Evolutionary conservation across 805 yeast species (phyloP).

Genomic region (Wickerhamiella domercqiae): DNA sequence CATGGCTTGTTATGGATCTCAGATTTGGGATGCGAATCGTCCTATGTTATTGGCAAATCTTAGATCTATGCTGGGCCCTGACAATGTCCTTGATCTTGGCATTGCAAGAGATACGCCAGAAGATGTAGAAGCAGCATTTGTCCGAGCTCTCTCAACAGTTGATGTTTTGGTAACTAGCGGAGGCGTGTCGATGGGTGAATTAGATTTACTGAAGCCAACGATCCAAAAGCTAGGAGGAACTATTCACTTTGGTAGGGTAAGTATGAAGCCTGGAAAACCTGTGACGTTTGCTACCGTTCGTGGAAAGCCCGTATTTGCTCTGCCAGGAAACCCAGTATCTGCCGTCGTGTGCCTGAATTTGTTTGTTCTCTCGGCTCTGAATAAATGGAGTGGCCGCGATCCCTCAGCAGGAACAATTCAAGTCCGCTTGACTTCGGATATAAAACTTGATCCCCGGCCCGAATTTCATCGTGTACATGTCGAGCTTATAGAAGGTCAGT

Average conservation of each 20-base stretch:
- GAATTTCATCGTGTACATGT: slow-evolving; percentile 35
- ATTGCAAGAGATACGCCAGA: slow-evolving; percentile 31
- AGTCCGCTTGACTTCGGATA: slow-evolving; percentile 24
- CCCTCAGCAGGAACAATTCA: slow-evolving; percentile 22
- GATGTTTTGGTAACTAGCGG: slow-evolving; percentile 39
- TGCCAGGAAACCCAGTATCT: slow-evolving; percentile 46
- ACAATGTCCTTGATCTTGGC: slow-evolving; percentile 32
- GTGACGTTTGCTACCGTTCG: slow-evolving; percentile 37
- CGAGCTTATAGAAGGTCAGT: slow-evolving; percentile 18
- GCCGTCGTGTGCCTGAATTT: slow-evolving; percentile 34
- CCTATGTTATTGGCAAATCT: slow-evolving; percentile 31
- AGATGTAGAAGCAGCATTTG: slow-evolving; percentile 19
- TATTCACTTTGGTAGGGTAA: slow-evolving; percentile 39
- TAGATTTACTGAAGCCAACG: slow-evolving; percentile 35
- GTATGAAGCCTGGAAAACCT: slow-evolving; percentile 49
- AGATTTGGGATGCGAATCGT: slow-evolving; percentile 36
- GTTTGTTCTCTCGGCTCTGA: slow-evolving; percentile 33
- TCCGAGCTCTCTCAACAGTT: slow-evolving; percentile 20
- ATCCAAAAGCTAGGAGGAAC: slow-evolving; percentile 31
- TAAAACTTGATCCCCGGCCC: slow-evolving; percentile 33
- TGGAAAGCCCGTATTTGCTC: slow-evolving; percentile 30
- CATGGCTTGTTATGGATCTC: slow-evolving; percentile 25
- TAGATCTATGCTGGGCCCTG: slow-evolving; percentile 24
- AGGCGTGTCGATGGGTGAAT: slow-evolving; percentile 47
- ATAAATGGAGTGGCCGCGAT: slow-evolving; percentile 25